Evolutionary conservation across 306 rosid genomes (phyloP).

Genomic region (Calophaca sinica): DNA sequence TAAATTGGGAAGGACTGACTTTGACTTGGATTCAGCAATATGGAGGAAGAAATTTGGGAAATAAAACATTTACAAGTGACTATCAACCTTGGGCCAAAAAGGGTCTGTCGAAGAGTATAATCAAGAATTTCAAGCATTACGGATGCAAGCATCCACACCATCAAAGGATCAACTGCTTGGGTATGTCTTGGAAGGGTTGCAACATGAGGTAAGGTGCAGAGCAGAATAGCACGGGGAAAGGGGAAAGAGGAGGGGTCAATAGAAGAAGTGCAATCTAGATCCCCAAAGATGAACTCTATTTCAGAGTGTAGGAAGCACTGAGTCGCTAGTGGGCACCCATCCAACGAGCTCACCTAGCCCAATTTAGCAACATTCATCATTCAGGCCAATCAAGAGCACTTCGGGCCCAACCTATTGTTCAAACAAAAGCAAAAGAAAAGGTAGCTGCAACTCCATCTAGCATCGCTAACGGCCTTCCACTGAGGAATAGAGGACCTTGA

Average conservation of each 20-base stretch:
- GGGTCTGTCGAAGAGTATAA: background rate
- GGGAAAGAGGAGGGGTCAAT: no score
- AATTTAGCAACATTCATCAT: background rate
- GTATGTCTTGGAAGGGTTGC: background rate
- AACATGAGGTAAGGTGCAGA: background rate
- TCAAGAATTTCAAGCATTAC: background rate
- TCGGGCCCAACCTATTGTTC: background rate
- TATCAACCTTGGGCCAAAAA: background rate
- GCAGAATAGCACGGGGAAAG: background rate
- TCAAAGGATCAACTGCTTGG: background rate
- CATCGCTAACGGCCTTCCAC: no score
- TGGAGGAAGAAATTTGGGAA: background rate
- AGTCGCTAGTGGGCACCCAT: no score
- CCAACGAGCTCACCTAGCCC: no score
- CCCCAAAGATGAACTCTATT: no score
- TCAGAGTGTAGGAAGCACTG: no score
- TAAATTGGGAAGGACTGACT: background rate
- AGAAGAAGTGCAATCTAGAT: no score
- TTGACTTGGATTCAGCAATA: background rate
- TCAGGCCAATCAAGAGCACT: background rate
- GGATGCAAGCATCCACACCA: background rate
- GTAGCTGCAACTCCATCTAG: background rate
- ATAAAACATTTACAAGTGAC: background rate
- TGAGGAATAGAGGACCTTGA: no score
- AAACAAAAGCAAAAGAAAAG: background rate